Base-by-base conservation (phyloP, 2,329 filamentous ascomycete species). In the Tolypocladium ovalisporum region DNA sequence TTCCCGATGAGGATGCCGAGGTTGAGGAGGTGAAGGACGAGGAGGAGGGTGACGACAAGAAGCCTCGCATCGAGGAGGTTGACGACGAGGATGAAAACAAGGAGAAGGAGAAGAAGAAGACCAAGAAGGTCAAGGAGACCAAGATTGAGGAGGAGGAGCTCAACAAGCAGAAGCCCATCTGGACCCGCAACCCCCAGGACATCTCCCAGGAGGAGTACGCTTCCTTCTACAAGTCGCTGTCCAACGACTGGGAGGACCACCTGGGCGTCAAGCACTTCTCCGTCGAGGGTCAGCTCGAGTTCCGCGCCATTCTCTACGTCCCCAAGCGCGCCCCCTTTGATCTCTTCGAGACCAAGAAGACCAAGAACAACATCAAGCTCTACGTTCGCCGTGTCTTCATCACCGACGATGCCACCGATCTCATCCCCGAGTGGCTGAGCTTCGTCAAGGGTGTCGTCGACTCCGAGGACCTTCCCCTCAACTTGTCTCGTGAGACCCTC, bases 361-460 rank as follows among this genome's bases (percentile, higher is more conserved):
- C 93, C 74, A 99, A 99, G 91, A 99, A 97, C 89, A 99, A 99
- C 89, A 97, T 99, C 86, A 99, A 99, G 88, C 88, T 99, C 70
- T 99, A 99, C 81, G 94, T 99, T 72, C 93, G 94, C 76, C 94
- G 94, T 76, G 94, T 99, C 78, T 99, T 99, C 89, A 99, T 99
- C 84, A 99, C 94, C 61, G 94, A 99, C 68, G 94, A 99, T 76
- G 94, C 94, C 69, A 97, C 94, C 68, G 94, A 99, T 75, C 88
- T 99, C 79, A 95, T 99, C 66, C 94, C 94, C 61, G 94, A 99
- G 84, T 99, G 94, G 94, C 87, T 99, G 72, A 86, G 90, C 81
- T 99, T 99, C 80, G 80, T 99, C 86, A 99, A 99, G 89, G 94
- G 94, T 88, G 94, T 99, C 69, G 94, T 99, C 76, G 94, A 99